Percentiles rank a stretch among this genome's conserved stretches.
Conservation (phyloP, 805 yeast species). For the Wickerhamomyces canadensis region DNA sequence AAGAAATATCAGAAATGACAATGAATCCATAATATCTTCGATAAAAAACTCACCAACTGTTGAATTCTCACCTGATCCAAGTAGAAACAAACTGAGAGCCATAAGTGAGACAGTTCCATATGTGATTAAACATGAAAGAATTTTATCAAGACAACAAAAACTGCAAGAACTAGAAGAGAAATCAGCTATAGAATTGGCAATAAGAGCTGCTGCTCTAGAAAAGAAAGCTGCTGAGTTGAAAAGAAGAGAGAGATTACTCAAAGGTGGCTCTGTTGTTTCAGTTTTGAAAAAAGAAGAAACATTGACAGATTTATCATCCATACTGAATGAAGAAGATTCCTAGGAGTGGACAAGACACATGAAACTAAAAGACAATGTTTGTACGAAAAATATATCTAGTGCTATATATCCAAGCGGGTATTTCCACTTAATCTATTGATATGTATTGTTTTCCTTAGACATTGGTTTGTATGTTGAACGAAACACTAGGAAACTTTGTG, state of each 20-base stretch:
- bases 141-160: constrained; percentile 69
- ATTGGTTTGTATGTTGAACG: constrained; percentile 63
- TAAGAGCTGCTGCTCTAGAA: constrained; percentile 72
- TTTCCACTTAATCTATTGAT: not conserved
- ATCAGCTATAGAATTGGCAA: constrained; percentile 67
- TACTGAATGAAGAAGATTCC: constrained; percentile 25
- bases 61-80: constrained; percentile 29
- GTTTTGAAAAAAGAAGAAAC: constrained; percentile 45
- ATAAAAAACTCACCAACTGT: constrained; percentile 31
- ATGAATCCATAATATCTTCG: constrained; percentile 31
- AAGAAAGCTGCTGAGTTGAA: constrained; percentile 62
- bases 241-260: constrained; percentile 52
- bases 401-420: too few relatives aligned
- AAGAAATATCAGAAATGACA: constrained; percentile 30
- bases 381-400: too few relatives aligned
- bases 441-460: constrained; percentile 1
- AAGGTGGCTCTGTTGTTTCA: constrained; percentile 22
- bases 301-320: constrained; percentile 46
- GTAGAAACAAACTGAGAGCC: constrained; percentile 63
- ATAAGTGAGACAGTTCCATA: constrained; percentile 85
- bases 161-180: constrained; percentile 75
- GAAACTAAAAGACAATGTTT: too few relatives aligned
- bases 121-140: constrained; percentile 69
- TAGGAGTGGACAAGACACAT: not conserved
- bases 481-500: constrained; percentile 56